Base-by-base conservation (phyloP, 1,139 yeast species). In the Scheffersomyces titani region DNA sequence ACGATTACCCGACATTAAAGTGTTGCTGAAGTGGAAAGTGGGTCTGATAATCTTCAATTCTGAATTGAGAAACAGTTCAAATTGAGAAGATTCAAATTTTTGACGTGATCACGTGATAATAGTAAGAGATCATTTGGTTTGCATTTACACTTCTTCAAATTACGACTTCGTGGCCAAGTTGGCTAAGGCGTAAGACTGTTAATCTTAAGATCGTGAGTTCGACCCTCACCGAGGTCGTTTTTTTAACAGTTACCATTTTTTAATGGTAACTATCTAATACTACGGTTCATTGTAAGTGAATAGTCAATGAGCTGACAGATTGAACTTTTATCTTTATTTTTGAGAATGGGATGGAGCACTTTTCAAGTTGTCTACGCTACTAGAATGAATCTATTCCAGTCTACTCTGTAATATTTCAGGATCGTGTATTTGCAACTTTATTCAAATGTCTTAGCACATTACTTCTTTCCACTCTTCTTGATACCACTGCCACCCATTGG, bases 401-500 rank as follows among this genome's bases (percentile, higher is more conserved):
- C 40, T 30, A 30, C 40, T 11, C 40, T 30, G 2, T 30, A 9
- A 30, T 30, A 30, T 30, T 11, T 30, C 13, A 30, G 40, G 40
- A 30, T 30, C 40, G 16, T 30, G 40, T 30, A 30, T 30, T 30
- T 24, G 21, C 44, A 49, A 21, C 22, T 16, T 16, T 49, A 5
- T 49, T 30, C 20, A 13, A 18, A 13, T n/a, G 13, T 18, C 18
- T 19, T 16, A 21, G 22, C 5, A 30, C 21, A 19, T 68, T 76
- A 83, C 73, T 86, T 86, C 82, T 86, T 86, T 60, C 85, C 88
- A 66, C 88, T 89, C 86, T 93, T 93, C 84, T 93, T 93, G 79
- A 93, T 92, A 61, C 98, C 98, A 56, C 97, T 97, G 59, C 97
- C 93, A 56, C 87, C 87, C 66, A 93, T 77, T 52, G 97, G 97